Evolutionary conservation across 2,329 filamentous ascomycete genomes (phyloP), one percentile per base, ranked within the genome.

Genomic region (Dothiorella sarmentorum): DNA sequence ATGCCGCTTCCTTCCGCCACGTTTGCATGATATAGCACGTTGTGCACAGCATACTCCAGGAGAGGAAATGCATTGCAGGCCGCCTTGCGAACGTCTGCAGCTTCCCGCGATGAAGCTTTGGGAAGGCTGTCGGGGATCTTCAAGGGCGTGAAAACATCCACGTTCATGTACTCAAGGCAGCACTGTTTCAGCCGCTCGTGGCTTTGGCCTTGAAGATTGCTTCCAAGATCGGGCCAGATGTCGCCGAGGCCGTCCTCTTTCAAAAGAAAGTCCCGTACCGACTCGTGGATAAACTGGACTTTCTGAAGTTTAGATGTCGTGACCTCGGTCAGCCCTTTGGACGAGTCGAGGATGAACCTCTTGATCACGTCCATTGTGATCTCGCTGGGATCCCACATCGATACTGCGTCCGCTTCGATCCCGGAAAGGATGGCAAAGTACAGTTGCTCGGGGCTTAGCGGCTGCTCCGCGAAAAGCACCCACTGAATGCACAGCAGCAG

Each of bases 111-210:
- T 18, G 53, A 60, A 4, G 61, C 63, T 26, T 62, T 63, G 51
- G 62, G 61, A 27, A 64, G 60, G 15, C 24, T 4, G 7, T 45
- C 18, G 2, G n/a, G 18, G 22, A 56, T 11, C 1, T 59, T 43
- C 20, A 56, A 7, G 7, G 15, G 18, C 17, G 51, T 17, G 10
- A 44, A 31, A 38, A 61, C 60, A 58, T 69, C 62, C 22, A 66
- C 45, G 15, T 44, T 63, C 2, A 82, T 60, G 59, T 82, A 78
- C 1, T 53, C 58, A 2, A 68, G 52, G 60, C 80, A 83, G 57
- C 73, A 77, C 47, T 72, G 47, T 61, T 76, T 81, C 5, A 82
- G 65, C 17, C 56, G 64, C 1, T 81, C 73, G 38, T 83, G 73
- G 47, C 77, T 71, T 35, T 62, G 55, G 0, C 69, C 66, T 26